phyloP scores from a whole-genome alignment of 2,329 filamentous ascomycete species.

The Talaromyces funiculosus region DNA sequence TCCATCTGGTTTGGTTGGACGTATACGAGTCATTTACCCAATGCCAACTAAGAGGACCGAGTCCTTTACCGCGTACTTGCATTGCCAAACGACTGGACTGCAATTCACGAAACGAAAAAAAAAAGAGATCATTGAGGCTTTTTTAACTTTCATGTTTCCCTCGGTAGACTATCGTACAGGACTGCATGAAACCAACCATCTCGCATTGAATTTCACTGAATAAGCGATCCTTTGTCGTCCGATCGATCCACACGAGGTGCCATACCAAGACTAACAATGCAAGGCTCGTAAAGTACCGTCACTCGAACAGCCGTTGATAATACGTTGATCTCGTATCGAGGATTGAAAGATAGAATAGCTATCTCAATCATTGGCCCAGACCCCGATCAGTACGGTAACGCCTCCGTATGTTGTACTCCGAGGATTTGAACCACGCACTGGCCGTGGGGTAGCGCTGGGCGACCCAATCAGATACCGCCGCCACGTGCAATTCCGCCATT shows the following conservation, averaged over 20 bases:
- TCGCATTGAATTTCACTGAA: no score
- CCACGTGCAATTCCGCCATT: constrained; percentile 5
- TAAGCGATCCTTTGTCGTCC: background rate
- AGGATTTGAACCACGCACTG: background rate
- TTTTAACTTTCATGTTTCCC: background rate
- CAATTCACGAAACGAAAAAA: background rate
- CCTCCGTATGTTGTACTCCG: background rate
- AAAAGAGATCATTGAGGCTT: background rate
- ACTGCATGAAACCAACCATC: no score
- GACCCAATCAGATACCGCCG: background rate
- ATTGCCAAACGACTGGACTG: background rate
- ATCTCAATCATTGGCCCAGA: background rate
- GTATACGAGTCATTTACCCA: background rate
- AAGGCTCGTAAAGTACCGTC: background rate
- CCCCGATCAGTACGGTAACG: background rate
- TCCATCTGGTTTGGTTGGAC: background rate
- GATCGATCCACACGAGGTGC: background rate
- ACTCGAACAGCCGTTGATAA: background rate
- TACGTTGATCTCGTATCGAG: background rate
- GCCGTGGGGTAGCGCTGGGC: background rate
- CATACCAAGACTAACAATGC: background rate
- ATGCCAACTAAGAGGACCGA: background rate
- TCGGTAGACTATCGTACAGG: background rate
- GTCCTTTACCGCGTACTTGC: background rate
- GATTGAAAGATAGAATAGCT: background rate